Evolutionary conservation across 1,284 basidiomycete species (phyloP).

Genomic region (Microbotryum scabiosae): DNA sequence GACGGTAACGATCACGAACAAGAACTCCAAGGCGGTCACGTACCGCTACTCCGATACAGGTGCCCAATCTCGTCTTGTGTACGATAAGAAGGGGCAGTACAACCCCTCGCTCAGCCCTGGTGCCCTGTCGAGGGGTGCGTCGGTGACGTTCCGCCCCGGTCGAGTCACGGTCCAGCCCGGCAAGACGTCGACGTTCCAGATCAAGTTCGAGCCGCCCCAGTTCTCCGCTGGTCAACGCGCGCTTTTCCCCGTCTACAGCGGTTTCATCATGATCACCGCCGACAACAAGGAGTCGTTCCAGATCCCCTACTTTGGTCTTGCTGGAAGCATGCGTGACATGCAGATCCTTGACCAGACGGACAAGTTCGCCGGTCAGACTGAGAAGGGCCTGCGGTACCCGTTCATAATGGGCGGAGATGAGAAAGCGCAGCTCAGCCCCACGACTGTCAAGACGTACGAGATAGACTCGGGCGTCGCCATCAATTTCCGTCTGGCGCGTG

Average conservation of each 20-base stretch:
- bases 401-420: too few relatives aligned
- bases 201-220: constrained; percentile 12
- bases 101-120: too few relatives aligned
- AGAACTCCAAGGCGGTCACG: constrained; percentile 2
- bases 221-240: neutral
- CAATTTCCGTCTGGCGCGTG: too few relatives aligned
- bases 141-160: neutral
- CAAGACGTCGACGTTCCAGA: neutral
- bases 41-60: constrained; percentile 5
- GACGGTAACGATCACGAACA: constrained; percentile 38
- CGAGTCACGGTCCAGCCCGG: constrained; percentile 6
- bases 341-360: neutral
- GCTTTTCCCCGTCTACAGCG: constrained; percentile 30
- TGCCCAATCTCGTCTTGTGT: neutral
- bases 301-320: constrained; percentile 30
- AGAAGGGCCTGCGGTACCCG: too few relatives aligned
- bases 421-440: too few relatives aligned
- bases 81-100: constrained; percentile 2
- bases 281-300: neutral
- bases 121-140: too few relatives aligned
- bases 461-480: too few relatives aligned
- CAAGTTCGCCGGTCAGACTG: too few relatives aligned
- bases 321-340: constrained; percentile 23
- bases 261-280: constrained; percentile 15
- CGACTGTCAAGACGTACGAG: too few relatives aligned